Evolutionary conservation across 306 rosid genomes (phyloP), one percentile per base, ranked within the genome.

Genomic region (Sechiopsis laciniata): DNA sequence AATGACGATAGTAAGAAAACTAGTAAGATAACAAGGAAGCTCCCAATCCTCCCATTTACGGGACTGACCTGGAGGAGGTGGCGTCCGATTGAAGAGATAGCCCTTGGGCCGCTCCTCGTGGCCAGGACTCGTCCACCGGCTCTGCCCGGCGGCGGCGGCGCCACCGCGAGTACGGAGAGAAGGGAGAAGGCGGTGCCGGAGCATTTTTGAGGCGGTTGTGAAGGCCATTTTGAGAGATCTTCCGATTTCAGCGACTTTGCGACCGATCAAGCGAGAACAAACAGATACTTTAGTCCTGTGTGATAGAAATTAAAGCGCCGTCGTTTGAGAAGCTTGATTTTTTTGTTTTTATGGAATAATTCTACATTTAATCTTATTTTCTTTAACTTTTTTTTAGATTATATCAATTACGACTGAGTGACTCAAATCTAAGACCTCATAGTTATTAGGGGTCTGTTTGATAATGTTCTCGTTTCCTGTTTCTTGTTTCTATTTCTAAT

Each of bases 31-130:
- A 90, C 99, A 95, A 7, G 99, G 99, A 2, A 95, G 90, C 70
- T 95, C 99, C 99, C 99, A 95, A 46, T 95, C 99, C 70, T 95
- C 99, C 99, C 99, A 95, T 65, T 85, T 89, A 7, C 99, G 97
- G 6, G 97, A 68, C 72, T 91, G 79, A 3, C 99, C 99, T 0
- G 91, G 85, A 3, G 97, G 85, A 0, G 14, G 85, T 0, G 99
- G 97, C 16, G 92, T 85, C 42, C 95, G 82, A 82, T 89, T 95
- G 82, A 95, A 86, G 75, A 82, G 89, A 76, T 80, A 78, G 0
- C 99, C 99, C 72, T 95, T 95, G 6, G 99, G 95, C 0, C 54
- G 75, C 55, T 91, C 98, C 78, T 94, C 97, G 83, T 91, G 90
- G 75, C 99, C 99, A 0, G 95, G 79, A 63, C 80, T 80, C 13